These are phyloP conservation scores for Saxispiralis lemnorum DNA, from an alignment of 495 filamentous ascomycete genomes.

Conservation along the genomic window DNA sequence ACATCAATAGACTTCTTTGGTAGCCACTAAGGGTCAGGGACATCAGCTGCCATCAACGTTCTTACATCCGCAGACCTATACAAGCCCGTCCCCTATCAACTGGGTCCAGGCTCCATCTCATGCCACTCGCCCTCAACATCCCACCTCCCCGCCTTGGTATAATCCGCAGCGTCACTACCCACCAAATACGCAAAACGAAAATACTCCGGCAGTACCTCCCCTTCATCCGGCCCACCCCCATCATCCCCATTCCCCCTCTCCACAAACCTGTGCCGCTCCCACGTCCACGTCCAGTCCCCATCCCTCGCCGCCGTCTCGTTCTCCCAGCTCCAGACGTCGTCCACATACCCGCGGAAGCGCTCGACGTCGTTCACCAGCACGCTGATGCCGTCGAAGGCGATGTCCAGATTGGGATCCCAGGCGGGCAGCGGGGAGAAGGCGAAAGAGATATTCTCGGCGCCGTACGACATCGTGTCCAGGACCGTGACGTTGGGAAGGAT, in stretches of 20 bases:
- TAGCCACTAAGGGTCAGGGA: no score
- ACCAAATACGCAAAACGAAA: constrained; percentile 72
- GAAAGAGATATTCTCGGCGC: constrained; percentile 37
- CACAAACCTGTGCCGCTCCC: constrained; percentile 4
- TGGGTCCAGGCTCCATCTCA: constrained; percentile 30
- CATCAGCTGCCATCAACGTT: no score
- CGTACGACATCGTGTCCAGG: constrained; percentile 22
- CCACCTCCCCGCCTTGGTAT: constrained; percentile 71
- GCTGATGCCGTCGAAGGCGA: constrained; percentile 52
- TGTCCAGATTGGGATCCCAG: constrained; percentile 15
- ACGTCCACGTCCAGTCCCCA: constrained; percentile 13
- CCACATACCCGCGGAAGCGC: constrained; percentile 33
- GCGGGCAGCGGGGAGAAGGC: constrained; percentile 21
- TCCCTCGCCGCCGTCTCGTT: background rate
- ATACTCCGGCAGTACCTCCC: constrained; percentile 38
- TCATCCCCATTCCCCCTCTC: background rate
- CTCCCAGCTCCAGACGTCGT: constrained; percentile 13
- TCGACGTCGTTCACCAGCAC: constrained; percentile 92
- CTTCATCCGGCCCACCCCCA: background rate
- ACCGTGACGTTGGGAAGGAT: constrained; percentile 43
- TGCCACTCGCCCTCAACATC: constrained; percentile 49
- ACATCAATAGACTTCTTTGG: no score
- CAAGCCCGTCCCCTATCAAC: constrained; percentile 21
- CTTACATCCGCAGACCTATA: no score
- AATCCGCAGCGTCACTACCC: constrained; percentile 51